Base-by-base conservation (phyloP, 495 filamentous ascomycete species). In the Daldinia caldariorum region DNA sequence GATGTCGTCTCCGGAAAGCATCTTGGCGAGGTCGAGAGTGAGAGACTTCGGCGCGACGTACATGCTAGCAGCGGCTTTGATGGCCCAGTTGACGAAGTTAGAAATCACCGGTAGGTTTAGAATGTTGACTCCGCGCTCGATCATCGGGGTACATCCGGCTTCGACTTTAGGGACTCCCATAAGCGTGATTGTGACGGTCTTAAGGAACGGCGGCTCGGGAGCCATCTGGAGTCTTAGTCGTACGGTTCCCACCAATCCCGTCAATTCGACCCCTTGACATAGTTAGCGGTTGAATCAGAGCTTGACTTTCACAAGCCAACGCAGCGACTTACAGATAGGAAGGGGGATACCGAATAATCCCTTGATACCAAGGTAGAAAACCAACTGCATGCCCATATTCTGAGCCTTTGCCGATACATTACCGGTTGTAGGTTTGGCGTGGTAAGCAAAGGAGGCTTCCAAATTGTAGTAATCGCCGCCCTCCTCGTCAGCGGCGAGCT, bases 1-100 rank as follows among this genome's bases (percentile, higher is more conserved):
- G 70, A 98, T 91, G 74, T 91, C 88, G 67, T 98, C 94, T 39
- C 94, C 94, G 73, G 91, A 88, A 1, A 97, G 84, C 81, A 97
- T 90, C 80, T 94, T 94, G 66, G 91, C 88, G 61, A 98, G 85
- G 73, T 98, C 94, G 63, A 98, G 86, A 2, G 91, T 92, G 90
- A 97, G 91, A 0, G 91, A 94, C 79, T 97, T 98, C n/a, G 94
- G 94, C 14, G 94, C 94, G 45, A 97, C 94, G 66, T 97, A 97
- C 84, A 97, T 92, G 75, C 89, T 90, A 35, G 90, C 88, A 4
- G 94, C 92, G 0, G 94, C 88, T 37, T 85, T 89, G 69, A 98
- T 97, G n/a, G 94, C 92, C 77, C 93, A 97, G 79, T 97, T 97
- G 79, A 97, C 94, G 76, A 98, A 97, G 68, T 97, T 94, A 0